phyloP scores from a whole-genome alignment of 805 yeast genomes.

The Kuraishia floccosa region DNA sequence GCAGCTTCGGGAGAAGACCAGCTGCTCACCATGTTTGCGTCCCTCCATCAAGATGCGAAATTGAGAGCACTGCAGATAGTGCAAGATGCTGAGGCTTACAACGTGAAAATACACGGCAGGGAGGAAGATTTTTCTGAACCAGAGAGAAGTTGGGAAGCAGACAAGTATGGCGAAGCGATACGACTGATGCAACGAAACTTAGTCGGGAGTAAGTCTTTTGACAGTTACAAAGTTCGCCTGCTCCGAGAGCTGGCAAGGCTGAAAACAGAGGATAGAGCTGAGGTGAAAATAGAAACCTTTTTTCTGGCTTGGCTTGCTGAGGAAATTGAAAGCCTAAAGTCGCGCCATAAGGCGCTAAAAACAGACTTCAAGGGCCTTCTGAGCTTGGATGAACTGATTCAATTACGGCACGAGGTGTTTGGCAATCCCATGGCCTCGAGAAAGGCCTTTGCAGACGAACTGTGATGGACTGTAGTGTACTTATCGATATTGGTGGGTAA shows the following conservation, averaged over 20 bases:
- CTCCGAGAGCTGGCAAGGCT: conserved; percentile 25
- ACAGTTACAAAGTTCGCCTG: conserved; percentile 15
- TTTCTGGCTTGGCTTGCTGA: conserved; percentile 58
- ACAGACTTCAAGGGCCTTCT: conserved; percentile 12
- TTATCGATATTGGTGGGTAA: background rate
- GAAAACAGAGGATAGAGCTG: conserved; percentile 14
- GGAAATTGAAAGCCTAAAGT: conserved; percentile 23
- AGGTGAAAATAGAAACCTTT: conserved; percentile 21
- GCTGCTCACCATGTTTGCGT: conserved; percentile 13
- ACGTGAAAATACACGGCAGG: background rate
- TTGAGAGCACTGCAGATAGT: conserved; percentile 32
- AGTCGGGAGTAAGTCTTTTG: conserved; percentile 5
- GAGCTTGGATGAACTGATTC: conserved; percentile 16
- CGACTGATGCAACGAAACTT: conserved; percentile 4
- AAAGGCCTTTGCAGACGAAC: conserved; percentile 44
- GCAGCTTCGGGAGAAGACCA: conserved; percentile 9
- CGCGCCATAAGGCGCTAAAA: conserved; percentile 9
- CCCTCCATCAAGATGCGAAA: conserved; percentile 15
- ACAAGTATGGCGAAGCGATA: background rate
- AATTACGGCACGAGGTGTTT: conserved; percentile 28
- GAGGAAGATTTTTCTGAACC: background rate
- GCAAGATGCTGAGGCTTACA: conserved; percentile 19
- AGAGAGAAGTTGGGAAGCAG: background rate
- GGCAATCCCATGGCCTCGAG: conserved; percentile 70
- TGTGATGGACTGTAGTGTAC: conserved; percentile 15